Evolutionary conservation across 1,284 basidiomycete species (phyloP), one percentile per base, ranked within the genome.

Genomic region (Stereum hirsutum): DNA sequence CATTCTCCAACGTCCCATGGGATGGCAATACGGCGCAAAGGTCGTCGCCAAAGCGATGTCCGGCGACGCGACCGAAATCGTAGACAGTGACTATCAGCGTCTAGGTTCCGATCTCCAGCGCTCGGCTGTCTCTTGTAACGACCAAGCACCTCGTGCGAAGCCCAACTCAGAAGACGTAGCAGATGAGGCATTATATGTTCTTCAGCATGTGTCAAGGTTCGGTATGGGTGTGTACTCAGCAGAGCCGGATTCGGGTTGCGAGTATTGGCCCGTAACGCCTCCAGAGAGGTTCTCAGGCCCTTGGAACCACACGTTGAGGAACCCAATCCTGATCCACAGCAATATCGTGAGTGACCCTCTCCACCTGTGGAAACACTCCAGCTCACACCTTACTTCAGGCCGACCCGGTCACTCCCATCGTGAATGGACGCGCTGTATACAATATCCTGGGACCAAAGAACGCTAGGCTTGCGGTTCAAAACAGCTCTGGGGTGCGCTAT

Each of bases 361-460:
- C 19, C 11, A 14, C 2, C 34, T 14, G 14, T 19, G n/a, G 8
- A n/a, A 11, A 36, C 34, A 20, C 34, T 36, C 19, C n/a, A 8
- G 28, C 10, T n/a, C n/a, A 14, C 34, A 11, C 19, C 17, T 19
- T 25, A 3, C 21, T 26, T 7, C 25, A 54, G 51, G 46, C 50
- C 11, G 55, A 60, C 44, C 53, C 57, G 14, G 54, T 56, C 17
- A 62, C 60, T 7, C 57, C 60, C 2, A 48, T 60, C 10, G 37
- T 45, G 21, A 57, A 50, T 41, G 59, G 55, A 17, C 39, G 46
- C 21, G 36, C 44, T 5, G 49, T 59, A n/a, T 41, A 54, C 15
- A 41, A 52, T 21, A 36, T 48, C 7, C 48, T 60, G 17, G 52
- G 52, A 41, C 23, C 35, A 31, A 19, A 24, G 11, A 28, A n/a